A percentile compares a stretch with the other conserved stretches of the same genome.
These are phyloP conservation scores for Hypoxylon sp. DNA, from an alignment of 2,329 filamentous ascomycete species.

Conservation along the genomic window DNA sequence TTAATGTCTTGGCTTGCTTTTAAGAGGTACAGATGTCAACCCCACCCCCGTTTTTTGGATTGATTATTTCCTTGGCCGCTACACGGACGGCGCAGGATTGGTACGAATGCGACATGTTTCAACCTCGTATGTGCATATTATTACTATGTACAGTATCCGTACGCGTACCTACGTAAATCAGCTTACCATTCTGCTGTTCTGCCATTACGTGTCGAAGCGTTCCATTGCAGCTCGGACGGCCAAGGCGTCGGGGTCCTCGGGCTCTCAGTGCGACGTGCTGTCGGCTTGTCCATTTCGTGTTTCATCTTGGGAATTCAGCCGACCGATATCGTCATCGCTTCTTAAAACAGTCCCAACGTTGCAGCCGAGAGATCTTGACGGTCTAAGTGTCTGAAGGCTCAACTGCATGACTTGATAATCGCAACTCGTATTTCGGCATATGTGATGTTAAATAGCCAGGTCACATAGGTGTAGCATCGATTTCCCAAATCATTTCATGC, in stretches of 20 bases:
- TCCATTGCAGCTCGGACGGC: not conserved
- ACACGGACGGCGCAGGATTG: constrained; percentile 22
- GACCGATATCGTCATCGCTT: constrained; percentile 2
- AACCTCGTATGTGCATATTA: constrained; percentile 29
- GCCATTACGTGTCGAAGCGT: not conserved
- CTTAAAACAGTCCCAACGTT: not conserved
- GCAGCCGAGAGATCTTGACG: not conserved
- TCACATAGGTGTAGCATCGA: not conserved
- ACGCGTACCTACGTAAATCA: not conserved
- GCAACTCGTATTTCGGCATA: not conserved
- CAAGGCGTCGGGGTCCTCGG: constrained; percentile 19
- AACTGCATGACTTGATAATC: not conserved
- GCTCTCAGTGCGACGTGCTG: constrained; percentile 19
- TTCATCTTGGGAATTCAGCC: constrained; percentile 16
- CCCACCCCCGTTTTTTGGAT: constrained; percentile 29
- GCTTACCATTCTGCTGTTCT: too few species aligned
- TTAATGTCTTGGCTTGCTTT: constrained; percentile 31
- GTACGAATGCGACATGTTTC: not conserved
- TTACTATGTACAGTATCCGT: too few species aligned
- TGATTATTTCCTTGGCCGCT: constrained; percentile 23
- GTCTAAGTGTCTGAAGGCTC: not conserved
- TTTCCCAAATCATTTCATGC: constrained; percentile 6
- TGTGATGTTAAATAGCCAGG: not conserved
- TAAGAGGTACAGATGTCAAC: constrained; percentile 5
- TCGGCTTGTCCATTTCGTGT: constrained; percentile 27